These are phyloP conservation scores for Calocybe cyanea DNA, from an alignment of 768 basidiomycete genomes.

Conservation along the genomic window DNA sequence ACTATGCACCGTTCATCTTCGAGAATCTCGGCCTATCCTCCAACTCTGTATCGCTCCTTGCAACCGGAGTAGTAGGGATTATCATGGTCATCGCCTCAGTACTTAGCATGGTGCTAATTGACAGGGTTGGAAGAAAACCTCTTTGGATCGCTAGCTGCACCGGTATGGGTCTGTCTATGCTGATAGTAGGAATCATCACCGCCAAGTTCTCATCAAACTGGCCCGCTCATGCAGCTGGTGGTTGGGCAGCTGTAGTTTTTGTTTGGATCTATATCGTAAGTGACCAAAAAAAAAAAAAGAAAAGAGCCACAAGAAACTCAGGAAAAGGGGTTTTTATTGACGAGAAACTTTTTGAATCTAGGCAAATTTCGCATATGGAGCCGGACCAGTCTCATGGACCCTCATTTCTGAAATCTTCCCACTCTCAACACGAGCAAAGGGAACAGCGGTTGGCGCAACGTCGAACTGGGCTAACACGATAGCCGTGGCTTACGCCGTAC, in stretches of 20 bases:
- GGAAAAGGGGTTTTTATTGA: too few species aligned
- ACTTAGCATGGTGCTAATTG: slow-evolving; percentile 31
- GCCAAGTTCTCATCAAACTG: slow-evolving; percentile 20
- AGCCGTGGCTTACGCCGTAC: slow-evolving; percentile 23
- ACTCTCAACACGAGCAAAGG: slow-evolving; percentile 34
- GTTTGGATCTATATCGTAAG: slow-evolving; percentile 38
- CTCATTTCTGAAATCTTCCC: slow-evolving; percentile 40
- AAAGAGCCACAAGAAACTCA: too few species aligned
- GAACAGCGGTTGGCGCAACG: slow-evolving; percentile 38
- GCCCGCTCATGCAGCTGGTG: slow-evolving; percentile 18
- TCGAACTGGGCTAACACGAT: slow-evolving; percentile 37
- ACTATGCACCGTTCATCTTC: slow-evolving; percentile 29
- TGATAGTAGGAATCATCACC: slow-evolving; percentile 16
- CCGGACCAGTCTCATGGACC: slow-evolving; percentile 20
- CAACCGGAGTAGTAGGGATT: slow-evolving; percentile 35
- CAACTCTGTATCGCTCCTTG: slow-evolving; percentile 36
- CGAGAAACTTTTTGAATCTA: too few species aligned
- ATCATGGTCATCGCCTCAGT: slow-evolving; percentile 29
- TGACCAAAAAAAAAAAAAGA: too few species aligned
- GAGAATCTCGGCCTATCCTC: slow-evolving; percentile 35
- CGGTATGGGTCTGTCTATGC: slow-evolving; percentile 24
- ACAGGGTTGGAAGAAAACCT: slow-evolving; percentile 35
- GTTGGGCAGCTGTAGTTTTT: slow-evolving; percentile 29
- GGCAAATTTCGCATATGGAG: slow-evolving; percentile 6
- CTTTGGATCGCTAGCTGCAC: slow-evolving; percentile 34